phyloP scores from a whole-genome alignment of 495 filamentous ascomycete genomes.

The Neurospora sp. region DNA sequence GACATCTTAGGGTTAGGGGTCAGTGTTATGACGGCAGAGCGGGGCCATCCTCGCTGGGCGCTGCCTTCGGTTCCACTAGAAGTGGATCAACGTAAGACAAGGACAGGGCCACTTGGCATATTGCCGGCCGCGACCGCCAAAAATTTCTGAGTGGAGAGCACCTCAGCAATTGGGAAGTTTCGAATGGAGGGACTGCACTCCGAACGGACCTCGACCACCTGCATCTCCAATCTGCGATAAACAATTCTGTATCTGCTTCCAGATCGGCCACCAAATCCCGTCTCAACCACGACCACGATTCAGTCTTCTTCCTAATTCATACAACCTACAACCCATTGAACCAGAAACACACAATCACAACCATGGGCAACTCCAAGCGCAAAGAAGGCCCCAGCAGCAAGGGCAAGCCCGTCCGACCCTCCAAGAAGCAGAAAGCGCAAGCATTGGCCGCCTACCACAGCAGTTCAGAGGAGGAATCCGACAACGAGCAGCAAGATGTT shows the following conservation, averaged over 20 bases:
- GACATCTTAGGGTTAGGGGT: neutral
- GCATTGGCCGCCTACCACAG: constrained; percentile 59
- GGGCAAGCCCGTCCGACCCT: constrained; percentile 33
- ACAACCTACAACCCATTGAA: neutral
- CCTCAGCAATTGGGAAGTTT: neutral
- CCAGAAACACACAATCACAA: constrained; percentile 19
- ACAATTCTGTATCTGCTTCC: neutral
- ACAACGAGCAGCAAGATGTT: neutral
- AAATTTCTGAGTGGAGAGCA: constrained; percentile 20
- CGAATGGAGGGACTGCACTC: constrained; percentile 1
- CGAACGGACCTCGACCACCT: neutral
- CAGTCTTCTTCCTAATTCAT: neutral
- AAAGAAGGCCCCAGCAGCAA: constrained; percentile 48
- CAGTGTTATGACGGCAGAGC: neutral
- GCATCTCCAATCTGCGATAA: neutral
- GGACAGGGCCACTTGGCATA: neutral
- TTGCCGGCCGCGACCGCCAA: constrained; percentile 24
- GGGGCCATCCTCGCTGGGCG: neutral
- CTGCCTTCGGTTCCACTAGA: neutral
- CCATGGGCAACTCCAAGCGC: constrained; percentile 21
- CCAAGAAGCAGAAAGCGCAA: constrained; percentile 58
- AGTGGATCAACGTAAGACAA: neutral
- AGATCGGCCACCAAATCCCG: neutral
- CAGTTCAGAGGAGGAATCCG: constrained; percentile 40
- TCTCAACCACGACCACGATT: constrained; percentile 1